A percentile compares a stretch with the other conserved stretches of the same genome.
phyloP scores from a whole-genome alignment of 2,329 filamentous ascomycete genomes.

The Xylariaceae sp. region DNA sequence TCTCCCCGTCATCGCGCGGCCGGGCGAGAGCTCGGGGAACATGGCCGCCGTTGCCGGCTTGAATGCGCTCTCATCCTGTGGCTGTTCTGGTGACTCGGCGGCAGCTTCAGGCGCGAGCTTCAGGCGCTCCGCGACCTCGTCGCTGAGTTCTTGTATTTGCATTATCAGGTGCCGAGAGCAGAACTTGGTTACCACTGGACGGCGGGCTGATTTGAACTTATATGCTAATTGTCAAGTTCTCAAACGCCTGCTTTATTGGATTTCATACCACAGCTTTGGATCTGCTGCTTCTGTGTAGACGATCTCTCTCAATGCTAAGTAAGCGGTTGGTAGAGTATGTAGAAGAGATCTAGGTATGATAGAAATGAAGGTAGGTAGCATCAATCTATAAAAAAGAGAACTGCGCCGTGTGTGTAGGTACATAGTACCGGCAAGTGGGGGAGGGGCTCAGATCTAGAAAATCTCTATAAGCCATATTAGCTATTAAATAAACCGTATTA shows the following conservation, averaged over 20 bases:
- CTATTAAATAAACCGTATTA: too few relatives aligned
- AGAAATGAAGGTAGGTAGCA: too few relatives aligned
- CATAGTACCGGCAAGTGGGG: too few relatives aligned
- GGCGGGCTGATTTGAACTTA: not conserved
- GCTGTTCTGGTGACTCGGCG: not conserved
- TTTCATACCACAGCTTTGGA: not conserved
- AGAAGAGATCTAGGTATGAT: not conserved
- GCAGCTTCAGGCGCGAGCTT: constrained; percentile 33
- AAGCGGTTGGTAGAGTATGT: not conserved
- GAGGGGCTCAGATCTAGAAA: too few relatives aligned
- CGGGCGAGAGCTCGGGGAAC: constrained; percentile 45
- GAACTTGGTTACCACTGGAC: not conserved
- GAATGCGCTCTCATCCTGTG: constrained; percentile 1
- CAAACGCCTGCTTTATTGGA: not conserved
- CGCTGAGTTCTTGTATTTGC: constrained; percentile 42
- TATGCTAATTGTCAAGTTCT: not conserved
- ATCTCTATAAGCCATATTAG: too few relatives aligned
- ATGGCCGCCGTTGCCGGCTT: constrained; percentile 16
- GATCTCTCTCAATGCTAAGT: not conserved
- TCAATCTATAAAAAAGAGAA: too few relatives aligned
- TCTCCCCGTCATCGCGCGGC: constrained; percentile 37
- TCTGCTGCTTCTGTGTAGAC: not conserved
- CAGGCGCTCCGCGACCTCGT: constrained; percentile 35
- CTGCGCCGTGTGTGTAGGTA: too few relatives aligned
- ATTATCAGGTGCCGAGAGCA: constrained; percentile 26